Evolutionary conservation across 2,329 filamentous ascomycete species (phyloP).

Genomic region (Fusarium falciforme): DNA sequence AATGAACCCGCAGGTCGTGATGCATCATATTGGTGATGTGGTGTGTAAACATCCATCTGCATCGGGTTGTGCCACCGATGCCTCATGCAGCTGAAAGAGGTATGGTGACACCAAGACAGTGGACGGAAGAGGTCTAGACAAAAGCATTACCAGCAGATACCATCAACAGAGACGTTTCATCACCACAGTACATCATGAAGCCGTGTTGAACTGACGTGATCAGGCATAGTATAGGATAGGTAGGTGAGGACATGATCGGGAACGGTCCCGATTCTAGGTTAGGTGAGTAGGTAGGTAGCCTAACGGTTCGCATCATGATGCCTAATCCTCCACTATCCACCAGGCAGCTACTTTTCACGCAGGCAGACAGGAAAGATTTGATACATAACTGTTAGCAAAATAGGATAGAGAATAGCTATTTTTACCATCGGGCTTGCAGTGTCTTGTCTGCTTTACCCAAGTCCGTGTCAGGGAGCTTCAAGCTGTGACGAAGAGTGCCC

Average conservation of each 20-base stretch:
- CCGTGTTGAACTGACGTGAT: neutral
- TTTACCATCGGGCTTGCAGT: neutral
- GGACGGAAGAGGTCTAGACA: neutral
- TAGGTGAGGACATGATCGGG: neutral
- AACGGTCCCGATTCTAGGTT: neutral
- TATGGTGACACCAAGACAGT: neutral
- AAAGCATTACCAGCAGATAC: neutral
- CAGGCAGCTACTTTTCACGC: neutral
- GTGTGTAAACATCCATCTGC: neutral
- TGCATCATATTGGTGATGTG: neutral
- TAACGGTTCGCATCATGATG: neutral
- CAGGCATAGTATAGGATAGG: neutral
- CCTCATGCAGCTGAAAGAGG: neutral
- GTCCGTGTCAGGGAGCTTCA: slow-evolving; percentile 1
- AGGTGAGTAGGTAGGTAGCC: neutral
- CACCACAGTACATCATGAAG: neutral
- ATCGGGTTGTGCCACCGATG: neutral
- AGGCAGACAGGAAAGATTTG: neutral
- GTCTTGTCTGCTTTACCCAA: neutral
- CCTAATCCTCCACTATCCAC: neutral
- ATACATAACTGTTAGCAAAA: neutral
- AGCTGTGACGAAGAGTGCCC: slow-evolving; percentile 20
- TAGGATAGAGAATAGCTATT: neutral
- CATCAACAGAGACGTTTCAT: neutral
- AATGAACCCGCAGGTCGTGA: neutral